phyloP scores from a whole-genome alignment of 1,284 basidiomycete species.

The Laetiporus sulphureus region DNA sequence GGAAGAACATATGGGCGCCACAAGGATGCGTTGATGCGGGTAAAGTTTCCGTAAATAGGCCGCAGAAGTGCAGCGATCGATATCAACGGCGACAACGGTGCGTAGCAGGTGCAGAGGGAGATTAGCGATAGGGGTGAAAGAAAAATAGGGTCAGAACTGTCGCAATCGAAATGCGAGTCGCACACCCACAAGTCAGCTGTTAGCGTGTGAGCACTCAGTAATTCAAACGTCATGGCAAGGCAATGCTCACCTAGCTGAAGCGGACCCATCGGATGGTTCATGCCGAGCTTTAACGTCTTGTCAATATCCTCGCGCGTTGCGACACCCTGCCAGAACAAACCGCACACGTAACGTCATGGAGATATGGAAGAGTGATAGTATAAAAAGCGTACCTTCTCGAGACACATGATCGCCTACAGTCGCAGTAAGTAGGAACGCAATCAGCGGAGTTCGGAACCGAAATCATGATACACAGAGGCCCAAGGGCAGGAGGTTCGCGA shows the following conservation, averaged over 20 bases:
- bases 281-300: conserved; percentile 87
- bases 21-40: too few species aligned
- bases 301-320: conserved; percentile 95
- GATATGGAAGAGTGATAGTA: too few species aligned
- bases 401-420: conserved; percentile 84
- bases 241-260: conserved; percentile 60
- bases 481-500: not conserved
- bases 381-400: conserved; percentile 62
- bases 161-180: too few species aligned
- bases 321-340: conserved; percentile 54
- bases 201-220: conserved; percentile 1
- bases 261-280: conserved; percentile 96
- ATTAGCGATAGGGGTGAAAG: too few species aligned
- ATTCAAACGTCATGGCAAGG: not conserved
- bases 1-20: conserved; percentile 1
- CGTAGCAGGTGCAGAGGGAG: too few species aligned
- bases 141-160: not conserved
- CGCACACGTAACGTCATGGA: too few species aligned
- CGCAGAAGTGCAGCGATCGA: too few species aligned
- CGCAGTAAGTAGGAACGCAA: conserved; percentile 9
- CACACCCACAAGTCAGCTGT: conserved; percentile 76
- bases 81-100: too few species aligned
- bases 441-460: not conserved
- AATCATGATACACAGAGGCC: not conserved
- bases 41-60: too few species aligned